Conservation (phyloP, 1,139 yeast species). For the Diutina catenulata region DNA sequence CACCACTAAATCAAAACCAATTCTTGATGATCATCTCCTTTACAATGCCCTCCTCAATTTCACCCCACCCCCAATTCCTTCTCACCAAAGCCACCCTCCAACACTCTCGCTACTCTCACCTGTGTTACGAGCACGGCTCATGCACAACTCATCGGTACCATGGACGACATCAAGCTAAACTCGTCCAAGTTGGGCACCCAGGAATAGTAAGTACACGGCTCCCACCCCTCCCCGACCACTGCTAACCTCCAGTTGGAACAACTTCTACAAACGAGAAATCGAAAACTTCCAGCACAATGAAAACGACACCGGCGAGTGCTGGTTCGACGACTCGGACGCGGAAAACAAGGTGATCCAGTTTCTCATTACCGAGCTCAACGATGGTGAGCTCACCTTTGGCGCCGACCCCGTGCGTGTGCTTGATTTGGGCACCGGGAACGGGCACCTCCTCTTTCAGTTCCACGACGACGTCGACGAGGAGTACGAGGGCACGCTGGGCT, state of each 20-base stretch:
- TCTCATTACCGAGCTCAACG: conserved; percentile 23
- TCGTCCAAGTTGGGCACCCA: conserved; percentile 70
- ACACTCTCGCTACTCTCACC: neutral
- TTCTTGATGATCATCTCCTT: neutral
- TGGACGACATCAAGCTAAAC: conserved; percentile 47
- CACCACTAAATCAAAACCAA: neutral
- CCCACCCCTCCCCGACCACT: neutral
- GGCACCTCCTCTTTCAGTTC: conserved; percentile 69
- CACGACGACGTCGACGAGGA: conserved; percentile 27
- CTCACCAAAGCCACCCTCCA: neutral
- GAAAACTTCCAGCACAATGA: conserved; percentile 59
- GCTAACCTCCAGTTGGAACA: conserved; percentile 62
- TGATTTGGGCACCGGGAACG: conserved; percentile 95
- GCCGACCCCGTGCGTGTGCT: conserved; percentile 22
- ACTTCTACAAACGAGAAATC: conserved; percentile 65
- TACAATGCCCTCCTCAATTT: neutral
- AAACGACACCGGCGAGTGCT: conserved; percentile 85
- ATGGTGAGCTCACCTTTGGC: conserved; percentile 18
- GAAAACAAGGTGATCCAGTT: conserved; percentile 71
- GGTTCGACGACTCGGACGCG: conserved; percentile 93
- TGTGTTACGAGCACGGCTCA: neutral
- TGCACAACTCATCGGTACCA: neutral
- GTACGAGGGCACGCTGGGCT: conserved; percentile 28
- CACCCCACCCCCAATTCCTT: neutral
- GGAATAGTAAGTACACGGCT: conserved; percentile 41